Conservation (phyloP, 352 stramenopile genomes). For the Stephanocyclus meneghinianus region DNA sequence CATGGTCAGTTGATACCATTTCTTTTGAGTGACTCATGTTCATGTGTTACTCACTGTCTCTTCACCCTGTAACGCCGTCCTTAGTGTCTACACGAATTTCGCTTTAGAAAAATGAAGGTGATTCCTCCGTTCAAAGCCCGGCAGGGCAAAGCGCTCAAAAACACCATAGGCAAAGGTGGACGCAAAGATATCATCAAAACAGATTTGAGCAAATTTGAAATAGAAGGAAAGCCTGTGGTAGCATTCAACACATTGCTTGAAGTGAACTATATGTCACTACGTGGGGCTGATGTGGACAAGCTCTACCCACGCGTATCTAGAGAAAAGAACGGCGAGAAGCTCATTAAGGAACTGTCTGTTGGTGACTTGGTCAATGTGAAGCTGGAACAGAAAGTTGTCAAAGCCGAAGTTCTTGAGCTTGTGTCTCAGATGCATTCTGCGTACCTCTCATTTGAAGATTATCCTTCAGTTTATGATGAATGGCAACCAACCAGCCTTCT, state of each 20-base stretch:
- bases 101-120: constrained; percentile 48
- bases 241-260: constrained; percentile 53
- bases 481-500: constrained; percentile 52
- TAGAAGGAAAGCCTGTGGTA: constrained; percentile 45
- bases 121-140: constrained; percentile 52
- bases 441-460: constrained; percentile 65
- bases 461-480: constrained; percentile 69
- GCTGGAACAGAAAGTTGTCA: constrained; percentile 54
- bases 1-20: constrained; percentile 31
- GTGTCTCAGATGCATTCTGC: constrained; percentile 46
- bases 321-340: constrained; percentile 40
- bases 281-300: constrained; percentile 46
- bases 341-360: constrained; percentile 45
- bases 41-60: not conserved
- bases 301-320: constrained; percentile 44
- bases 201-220: constrained; percentile 55
- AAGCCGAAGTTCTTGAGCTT: constrained; percentile 56
- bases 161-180: constrained; percentile 35
- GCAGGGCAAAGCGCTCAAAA: constrained; percentile 51
- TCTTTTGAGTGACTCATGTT: not conserved
- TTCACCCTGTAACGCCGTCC: not conserved
- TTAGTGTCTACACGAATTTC: constrained; percentile 72
- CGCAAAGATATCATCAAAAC: constrained; percentile 49
- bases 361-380: constrained; percentile 54
- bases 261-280: constrained; percentile 52